Evolutionary conservation across 805 yeast genomes (phyloP), one percentile per base, ranked within the genome.

Genomic region (Metschnikowia cerradonensis): DNA sequence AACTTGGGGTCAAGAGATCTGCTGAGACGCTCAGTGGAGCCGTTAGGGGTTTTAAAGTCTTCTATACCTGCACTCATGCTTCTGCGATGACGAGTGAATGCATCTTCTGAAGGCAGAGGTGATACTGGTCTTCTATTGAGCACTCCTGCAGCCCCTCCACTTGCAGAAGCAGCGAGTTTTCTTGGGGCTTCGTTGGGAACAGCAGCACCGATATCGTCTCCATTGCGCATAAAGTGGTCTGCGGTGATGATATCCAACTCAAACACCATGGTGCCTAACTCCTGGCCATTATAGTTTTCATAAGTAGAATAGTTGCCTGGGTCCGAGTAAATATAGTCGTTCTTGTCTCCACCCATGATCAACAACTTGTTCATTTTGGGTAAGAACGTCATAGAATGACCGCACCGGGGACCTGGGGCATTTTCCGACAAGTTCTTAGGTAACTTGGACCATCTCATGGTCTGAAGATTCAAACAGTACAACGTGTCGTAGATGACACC

Each of bases 261-360:
- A 59, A 78, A 86, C 17, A 87, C 74, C 68, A 79, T 76, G 37
- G 83, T 82, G 46, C 86, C 88, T 26, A 61, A 51, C 41, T 66
- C 70, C 31, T 62, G 76, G 48, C 80, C 81, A 59, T 80, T 77
- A 55, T 72, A 80, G 8, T 68, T 71, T 49, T 73, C 80, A 45
- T 80, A 76, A 14, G 83, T 80, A 49, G 80, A 81, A 51, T 79
- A 71, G 61, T 81, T 75, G 37, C 58, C 73, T 6, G 68, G 72
- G 52, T 75, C 77, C 23, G 74, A 75, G 26, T 71, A 63, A 41
- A 84, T 83, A 60, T 80, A 83, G 62, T 88, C 92, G 55, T 81
- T 79, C 57, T 83, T 79, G 67, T 90, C 96, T 52, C 99, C 98
- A 41, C 99, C 99, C 88, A 95, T 84, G 14, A 92, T 80, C 11